Evolutionary conservation across 768 basidiomycete genomes (phyloP).

Genomic region (Kwoniella shandongensis): DNA sequence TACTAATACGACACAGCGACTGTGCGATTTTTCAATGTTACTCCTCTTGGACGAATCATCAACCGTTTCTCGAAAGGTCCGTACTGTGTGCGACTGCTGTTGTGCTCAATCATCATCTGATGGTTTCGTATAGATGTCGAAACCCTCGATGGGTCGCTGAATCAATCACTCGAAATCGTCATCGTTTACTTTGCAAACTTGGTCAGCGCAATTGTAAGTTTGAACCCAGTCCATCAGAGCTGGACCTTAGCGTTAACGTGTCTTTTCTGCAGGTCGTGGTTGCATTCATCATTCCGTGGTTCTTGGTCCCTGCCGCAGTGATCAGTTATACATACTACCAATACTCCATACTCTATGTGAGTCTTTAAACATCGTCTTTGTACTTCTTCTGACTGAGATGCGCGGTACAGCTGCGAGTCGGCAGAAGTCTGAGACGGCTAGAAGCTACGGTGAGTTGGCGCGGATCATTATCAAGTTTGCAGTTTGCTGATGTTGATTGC

Average conservation of each 20-base stretch:
- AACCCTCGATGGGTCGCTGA: conserved; percentile 70
- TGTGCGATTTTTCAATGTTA: conserved; percentile 49
- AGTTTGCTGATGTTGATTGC: conserved; percentile 58
- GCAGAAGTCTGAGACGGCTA: conserved; percentile 82
- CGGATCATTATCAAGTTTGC: too few relatives aligned
- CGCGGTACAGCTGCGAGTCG: conserved; percentile 59
- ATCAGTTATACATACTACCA: conserved; percentile 73
- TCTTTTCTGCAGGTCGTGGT: conserved; percentile 33
- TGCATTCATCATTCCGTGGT: conserved; percentile 70
- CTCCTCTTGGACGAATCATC: conserved; percentile 68
- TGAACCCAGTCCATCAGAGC: conserved; percentile 37
- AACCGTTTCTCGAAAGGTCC: conserved; percentile 71
- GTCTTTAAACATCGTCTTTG: too few relatives aligned
- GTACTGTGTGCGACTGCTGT: background rate
- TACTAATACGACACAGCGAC: conserved; percentile 20
- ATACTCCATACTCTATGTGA: conserved; percentile 59
- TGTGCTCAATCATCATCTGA: conserved; percentile 12
- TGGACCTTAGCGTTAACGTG: background rate
- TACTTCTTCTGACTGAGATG: too few relatives aligned
- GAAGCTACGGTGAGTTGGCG: conserved; percentile 80
- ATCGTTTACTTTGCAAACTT: conserved; percentile 76
- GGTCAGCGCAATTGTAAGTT: conserved; percentile 70
- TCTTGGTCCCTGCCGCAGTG: conserved; percentile 72
- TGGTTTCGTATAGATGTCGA: conserved; percentile 61
- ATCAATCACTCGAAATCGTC: conserved; percentile 64